Percentiles rank a stretch among this genome's conserved stretches.
phyloP scores from a whole-genome alignment of 805 yeast species.

The Sugiyamaella mastotermitis region DNA sequence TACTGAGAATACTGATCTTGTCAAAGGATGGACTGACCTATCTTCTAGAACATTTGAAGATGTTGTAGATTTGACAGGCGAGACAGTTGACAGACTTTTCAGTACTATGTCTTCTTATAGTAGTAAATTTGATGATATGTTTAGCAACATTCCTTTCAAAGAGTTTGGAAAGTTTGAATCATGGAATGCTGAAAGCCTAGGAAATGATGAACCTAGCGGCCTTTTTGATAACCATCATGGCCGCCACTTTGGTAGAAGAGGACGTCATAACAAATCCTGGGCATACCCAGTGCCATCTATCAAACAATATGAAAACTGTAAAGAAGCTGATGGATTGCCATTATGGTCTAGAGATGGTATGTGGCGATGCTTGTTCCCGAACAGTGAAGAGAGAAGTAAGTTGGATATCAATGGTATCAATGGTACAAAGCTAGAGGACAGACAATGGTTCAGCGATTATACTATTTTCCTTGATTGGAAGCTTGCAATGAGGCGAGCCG shows the following conservation, averaged over 20 bases:
- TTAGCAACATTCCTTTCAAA: constrained; percentile 2
- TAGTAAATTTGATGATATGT: constrained; percentile 6
- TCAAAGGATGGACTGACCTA: constrained; percentile 5
- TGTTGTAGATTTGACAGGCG: constrained; percentile 12
- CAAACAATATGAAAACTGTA: constrained; percentile 56
- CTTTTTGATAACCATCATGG: not conserved
- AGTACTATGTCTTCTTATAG: constrained; percentile 5
- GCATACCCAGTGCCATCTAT: constrained; percentile 56
- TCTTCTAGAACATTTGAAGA: constrained; percentile 11
- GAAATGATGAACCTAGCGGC: constrained; percentile 1
- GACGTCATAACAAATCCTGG: constrained; percentile 26
- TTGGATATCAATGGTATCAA: not conserved
- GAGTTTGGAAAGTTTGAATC: constrained; percentile 1
- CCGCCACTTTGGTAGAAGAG: not conserved
- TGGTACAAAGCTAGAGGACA: constrained; percentile 20
- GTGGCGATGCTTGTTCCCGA: constrained; percentile 89
- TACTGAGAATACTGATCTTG: too few relatives aligned
- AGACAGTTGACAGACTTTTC: constrained; percentile 14
- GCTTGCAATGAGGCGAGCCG: constrained; percentile 36
- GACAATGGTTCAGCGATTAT: constrained; percentile 53
- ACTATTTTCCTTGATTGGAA: constrained; percentile 66
- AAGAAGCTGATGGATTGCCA: constrained; percentile 57
- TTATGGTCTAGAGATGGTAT: constrained; percentile 81
- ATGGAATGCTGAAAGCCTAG: constrained; percentile 7
- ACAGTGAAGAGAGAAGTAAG: constrained; percentile 18